These are phyloP conservation scores for Oropetium thomaeum DNA, from an alignment of 176 grass and related monocot species.

Conservation along the genomic window DNA sequence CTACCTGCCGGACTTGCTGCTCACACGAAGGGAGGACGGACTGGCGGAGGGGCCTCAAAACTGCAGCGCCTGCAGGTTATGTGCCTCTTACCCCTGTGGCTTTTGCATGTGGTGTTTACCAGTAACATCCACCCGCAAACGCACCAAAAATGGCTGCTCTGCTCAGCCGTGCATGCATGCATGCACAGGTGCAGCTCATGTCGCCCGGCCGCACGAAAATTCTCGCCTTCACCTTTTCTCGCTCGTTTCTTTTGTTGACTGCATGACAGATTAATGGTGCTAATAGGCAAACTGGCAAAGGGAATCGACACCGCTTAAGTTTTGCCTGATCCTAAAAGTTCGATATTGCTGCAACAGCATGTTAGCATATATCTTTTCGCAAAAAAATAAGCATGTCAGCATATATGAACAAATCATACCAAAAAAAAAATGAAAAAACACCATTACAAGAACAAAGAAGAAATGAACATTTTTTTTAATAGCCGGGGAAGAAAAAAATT, in stretches of 20 bases:
- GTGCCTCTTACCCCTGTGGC: background rate
- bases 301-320: no score
- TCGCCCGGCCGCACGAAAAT: background rate
- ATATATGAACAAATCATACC: no score
- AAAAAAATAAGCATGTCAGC: no score
- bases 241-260: no score
- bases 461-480: background rate
- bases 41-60: background rate
- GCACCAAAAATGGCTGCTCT: constrained; percentile 6
- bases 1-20: no score
- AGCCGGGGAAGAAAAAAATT: background rate
- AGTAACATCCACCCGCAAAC: constrained; percentile 9
- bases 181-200: constrained; percentile 12
- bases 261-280: no score
- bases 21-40: no score
- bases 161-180: background rate
- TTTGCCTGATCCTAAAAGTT: no score
- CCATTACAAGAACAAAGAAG: background rate
- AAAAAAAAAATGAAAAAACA: no score
- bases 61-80: background rate
- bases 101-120: background rate
- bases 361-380: no score
- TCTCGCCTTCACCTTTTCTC: background rate
- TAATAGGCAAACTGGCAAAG: no score
- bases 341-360: no score